Percentiles rank a stretch among this genome's conserved stretches.
These are phyloP conservation scores for Macadamia integrifolia DNA, from an alignment of 164 flowering plant species.

Conservation along the genomic window DNA sequence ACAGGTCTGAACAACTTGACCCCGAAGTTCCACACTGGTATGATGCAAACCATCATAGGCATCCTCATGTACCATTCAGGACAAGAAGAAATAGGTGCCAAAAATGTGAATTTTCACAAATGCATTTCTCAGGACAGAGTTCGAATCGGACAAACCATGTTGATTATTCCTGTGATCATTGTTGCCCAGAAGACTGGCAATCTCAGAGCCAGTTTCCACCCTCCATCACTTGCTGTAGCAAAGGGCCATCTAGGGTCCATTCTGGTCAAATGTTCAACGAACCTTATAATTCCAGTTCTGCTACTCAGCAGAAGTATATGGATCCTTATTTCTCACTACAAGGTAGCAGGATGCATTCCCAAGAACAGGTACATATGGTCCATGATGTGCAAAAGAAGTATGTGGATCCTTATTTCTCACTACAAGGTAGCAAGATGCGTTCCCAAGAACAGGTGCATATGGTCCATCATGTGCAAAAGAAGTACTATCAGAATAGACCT, in stretches of 20 bases:
- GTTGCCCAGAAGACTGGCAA: conserved; percentile 31
- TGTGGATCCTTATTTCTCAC: conserved; percentile 15
- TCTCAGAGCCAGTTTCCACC: conserved; percentile 29
- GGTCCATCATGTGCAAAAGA: conserved; percentile 22
- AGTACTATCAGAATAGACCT: conserved; percentile 29
- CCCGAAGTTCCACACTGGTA: conserved; percentile 12
- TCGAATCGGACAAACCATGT: conserved; percentile 23
- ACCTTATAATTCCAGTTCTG: conserved; percentile 27
- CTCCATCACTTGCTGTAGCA: conserved; percentile 11
- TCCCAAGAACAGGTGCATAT: conserved; percentile 19
- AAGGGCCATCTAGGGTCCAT: conserved; percentile 22
- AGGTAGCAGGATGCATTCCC: conserved; percentile 11
- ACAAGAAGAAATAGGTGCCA: conserved; percentile 21
- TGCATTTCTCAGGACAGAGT: conserved; percentile 41
- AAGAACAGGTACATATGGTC: conserved; percentile 24
- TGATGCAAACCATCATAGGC: conserved; percentile 18
- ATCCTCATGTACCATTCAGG: conserved; percentile 20
- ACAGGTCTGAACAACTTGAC: conserved; percentile 12
- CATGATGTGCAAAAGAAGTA: conserved; percentile 18
- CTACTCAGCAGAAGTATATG: conserved; percentile 30
- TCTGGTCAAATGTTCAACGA: conserved; percentile 15
- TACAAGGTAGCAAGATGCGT: conserved; percentile 13
- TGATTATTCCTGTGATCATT: conserved; percentile 27
- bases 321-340: conserved; percentile 20
- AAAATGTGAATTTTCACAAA: conserved; percentile 18